Conservation (phyloP, 78 protist species). For the Isochrysis galbana region DNA sequence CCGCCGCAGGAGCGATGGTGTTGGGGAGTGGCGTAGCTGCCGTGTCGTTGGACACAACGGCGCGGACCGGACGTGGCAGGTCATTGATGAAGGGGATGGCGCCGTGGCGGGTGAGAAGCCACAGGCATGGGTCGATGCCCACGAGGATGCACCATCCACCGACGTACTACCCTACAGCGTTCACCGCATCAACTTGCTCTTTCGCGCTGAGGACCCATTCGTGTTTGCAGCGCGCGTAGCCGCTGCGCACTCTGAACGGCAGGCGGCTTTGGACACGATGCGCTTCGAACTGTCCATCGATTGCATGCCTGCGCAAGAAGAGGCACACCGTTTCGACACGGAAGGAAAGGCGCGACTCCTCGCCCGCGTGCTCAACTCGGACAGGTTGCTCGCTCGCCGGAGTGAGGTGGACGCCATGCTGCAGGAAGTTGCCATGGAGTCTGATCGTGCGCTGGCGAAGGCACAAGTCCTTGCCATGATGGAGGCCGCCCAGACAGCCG, state of each 20-base stretch:
- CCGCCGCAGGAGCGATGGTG: not conserved
- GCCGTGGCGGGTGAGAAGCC: too few relatives aligned
- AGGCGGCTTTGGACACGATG: not conserved
- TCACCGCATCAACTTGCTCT: conserved; percentile 11
- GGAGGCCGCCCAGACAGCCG: conserved; percentile 34
- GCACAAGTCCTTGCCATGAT: conserved; percentile 41
- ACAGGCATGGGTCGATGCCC: too few relatives aligned
- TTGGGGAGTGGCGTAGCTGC: not conserved
- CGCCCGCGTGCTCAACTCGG: too few relatives aligned
- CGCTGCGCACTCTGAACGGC: conserved; percentile 38
- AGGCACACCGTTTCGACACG: not conserved
- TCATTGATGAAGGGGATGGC: not conserved
- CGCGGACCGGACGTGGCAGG: not conserved
- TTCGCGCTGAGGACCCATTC: conserved; percentile 67
- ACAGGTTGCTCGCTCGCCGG: too few relatives aligned
- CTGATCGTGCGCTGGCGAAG: not conserved
- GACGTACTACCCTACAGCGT: not conserved
- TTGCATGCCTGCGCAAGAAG: conserved; percentile 76
- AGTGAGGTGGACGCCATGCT: not conserved
- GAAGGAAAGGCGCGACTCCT: too few relatives aligned
- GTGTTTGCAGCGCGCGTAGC: conserved; percentile 62
- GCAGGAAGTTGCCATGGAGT: not conserved
- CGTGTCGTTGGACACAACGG: not conserved
- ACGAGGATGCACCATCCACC: too few relatives aligned
- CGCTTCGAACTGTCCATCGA: conserved; percentile 62